Base-by-base conservation (phyloP, 495 filamentous ascomycete species). In the Neurospora sp. region DNA sequence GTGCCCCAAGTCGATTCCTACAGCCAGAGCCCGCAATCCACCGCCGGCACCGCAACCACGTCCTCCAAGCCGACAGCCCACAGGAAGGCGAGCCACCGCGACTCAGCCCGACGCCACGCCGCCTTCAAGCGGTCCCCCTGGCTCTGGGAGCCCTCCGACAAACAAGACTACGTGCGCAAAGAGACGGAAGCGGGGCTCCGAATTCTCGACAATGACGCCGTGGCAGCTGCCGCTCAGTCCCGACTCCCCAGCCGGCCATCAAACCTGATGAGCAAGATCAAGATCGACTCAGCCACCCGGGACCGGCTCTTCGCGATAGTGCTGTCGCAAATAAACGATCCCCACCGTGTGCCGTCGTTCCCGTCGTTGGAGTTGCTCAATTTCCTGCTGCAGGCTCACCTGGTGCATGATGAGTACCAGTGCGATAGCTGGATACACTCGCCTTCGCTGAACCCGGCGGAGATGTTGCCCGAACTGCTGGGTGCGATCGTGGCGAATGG, bases 401-500 rank as follows among this genome's bases (percentile, higher is more conserved):
- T 78, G 31, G 59, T 77, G 35, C 61, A 78, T 31, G 71, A 75
- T 35, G 72, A 74, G 38, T 74, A 75, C 41, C 76, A 73, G 27
- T 72, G 40, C 20, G 75, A 78, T 31, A 75, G 73, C 35, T 78
- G 75, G 73, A 72, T 78, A n/a, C 77, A 78, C 22, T 44, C 48
- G 12, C 37, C 73, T 10, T 69, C 77, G 5, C 73, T 78, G 18
- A 72, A 72, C n/a, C 77, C 77, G 11, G 40, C 73, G 2, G 68
- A 71, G 8, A 20, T 48, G 14, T 48, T 75, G 38, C 83, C 88
- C 3, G 88, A 88, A 74, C 81, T 88, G 27, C 76, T 89, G 8
- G 83, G 81, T 20, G 79, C 77, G 6, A 72, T 89, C 22, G 84
- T 86, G 41, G 81, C 88, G 8, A 83, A 85, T 35, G 87, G 84